phyloP scores from a whole-genome alignment of 1,284 basidiomycete species.

The Malassezia furfur region DNA sequence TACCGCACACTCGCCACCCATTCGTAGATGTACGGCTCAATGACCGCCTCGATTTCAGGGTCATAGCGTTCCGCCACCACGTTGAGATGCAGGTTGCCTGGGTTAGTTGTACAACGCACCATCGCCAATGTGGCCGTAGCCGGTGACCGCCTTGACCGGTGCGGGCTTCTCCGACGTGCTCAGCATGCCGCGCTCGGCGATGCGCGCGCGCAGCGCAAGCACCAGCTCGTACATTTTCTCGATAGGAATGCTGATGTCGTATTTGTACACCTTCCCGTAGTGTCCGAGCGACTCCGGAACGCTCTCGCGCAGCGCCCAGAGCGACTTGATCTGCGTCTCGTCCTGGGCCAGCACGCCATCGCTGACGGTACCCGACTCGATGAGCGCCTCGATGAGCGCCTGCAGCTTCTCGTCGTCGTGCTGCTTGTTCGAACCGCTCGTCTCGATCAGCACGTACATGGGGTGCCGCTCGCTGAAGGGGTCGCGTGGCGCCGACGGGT shows the following conservation, averaged over 20 bases:
- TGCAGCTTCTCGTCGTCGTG: constrained; percentile 96
- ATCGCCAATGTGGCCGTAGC: constrained; percentile 94
- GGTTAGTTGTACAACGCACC: constrained; percentile 51
- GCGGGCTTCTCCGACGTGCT: constrained; percentile 52
- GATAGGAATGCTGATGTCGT: constrained; percentile 87
- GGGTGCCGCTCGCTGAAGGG: constrained; percentile 40
- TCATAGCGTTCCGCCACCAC: constrained; percentile 76
- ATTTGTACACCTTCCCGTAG: constrained; percentile 92
- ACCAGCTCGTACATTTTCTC: constrained; percentile 81
- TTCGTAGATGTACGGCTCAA: constrained; percentile 95
- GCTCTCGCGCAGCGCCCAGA: constrained; percentile 91
- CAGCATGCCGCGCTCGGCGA: constrained; percentile 65
- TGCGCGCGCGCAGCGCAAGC: constrained; percentile 65
- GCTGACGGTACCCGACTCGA: constrained; percentile 68
- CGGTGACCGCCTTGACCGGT: constrained; percentile 56
- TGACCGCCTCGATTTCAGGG: constrained; percentile 68
- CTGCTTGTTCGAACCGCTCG: constrained; percentile 81
- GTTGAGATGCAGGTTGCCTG: constrained; percentile 91
- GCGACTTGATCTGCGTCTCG: constrained; percentile 72
- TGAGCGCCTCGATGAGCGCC: constrained; percentile 66
- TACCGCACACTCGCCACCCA: constrained; percentile 55
- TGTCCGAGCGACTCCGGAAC: constrained; percentile 88
- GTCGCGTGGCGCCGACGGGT: constrained; percentile 52
- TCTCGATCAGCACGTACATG: constrained; percentile 78
- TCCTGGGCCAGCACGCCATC: constrained; percentile 91